Evolutionary conservation across 257 asterid species (phyloP).

Genomic region (Ocimum tenuiflorum): DNA sequence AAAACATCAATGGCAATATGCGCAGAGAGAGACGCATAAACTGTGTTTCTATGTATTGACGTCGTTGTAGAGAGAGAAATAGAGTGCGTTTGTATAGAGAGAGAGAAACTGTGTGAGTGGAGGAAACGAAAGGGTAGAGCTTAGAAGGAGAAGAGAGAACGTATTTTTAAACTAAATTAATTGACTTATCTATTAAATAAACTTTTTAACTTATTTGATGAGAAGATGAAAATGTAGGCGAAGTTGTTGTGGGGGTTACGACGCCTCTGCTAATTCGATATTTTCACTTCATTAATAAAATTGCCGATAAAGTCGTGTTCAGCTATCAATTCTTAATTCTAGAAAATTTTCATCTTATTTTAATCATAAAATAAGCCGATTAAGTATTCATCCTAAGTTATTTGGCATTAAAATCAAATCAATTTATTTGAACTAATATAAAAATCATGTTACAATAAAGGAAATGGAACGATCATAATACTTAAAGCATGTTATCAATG

Average conservation of each 20-base stretch:
- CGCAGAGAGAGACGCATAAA: neutral
- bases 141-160: neutral
- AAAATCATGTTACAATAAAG: neutral
- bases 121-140: constrained; percentile 1
- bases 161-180: neutral
- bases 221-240: neutral
- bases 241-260: neutral
- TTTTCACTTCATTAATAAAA: neutral
- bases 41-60: neutral
- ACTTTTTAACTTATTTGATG: neutral
- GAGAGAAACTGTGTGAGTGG: neutral
- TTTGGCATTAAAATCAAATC: neutral
- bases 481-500: too few relatives aligned
- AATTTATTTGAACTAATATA: too few relatives aligned
- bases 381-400: neutral
- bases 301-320: neutral
- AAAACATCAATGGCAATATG: constrained; percentile 7
- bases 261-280: neutral
- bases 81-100: neutral
- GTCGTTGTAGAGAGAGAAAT: neutral
- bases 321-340: neutral
- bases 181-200: neutral
- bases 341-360: neutral
- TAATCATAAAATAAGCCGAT: neutral
- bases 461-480: neutral